phyloP scores from a whole-genome alignment of 306 rosid genomes.

The Elaeagnus macrophylla region DNA sequence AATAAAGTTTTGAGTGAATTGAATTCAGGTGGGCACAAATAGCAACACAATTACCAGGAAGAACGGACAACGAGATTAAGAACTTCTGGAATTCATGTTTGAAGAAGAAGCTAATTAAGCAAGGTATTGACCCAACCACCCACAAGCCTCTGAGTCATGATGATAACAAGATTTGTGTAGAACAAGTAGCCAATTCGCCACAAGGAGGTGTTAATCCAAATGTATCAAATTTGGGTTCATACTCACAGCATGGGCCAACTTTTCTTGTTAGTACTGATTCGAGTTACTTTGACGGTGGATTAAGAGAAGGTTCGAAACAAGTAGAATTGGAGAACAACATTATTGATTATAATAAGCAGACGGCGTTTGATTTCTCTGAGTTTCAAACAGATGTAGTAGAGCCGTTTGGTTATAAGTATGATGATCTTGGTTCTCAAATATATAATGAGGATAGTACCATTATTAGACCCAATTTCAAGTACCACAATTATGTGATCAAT shows the following conservation, averaged over 20 bases:
- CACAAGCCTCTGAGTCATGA: conserved; percentile 61
- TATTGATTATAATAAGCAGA: conserved; percentile 28
- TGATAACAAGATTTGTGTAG: conserved; percentile 32
- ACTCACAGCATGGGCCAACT: conserved; percentile 44
- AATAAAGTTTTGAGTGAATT: neutral
- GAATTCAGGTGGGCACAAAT: conserved; percentile 89
- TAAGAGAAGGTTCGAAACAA: conserved; percentile 33
- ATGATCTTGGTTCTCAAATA: conserved; percentile 8
- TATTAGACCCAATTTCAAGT: conserved; percentile 17
- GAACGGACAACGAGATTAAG: conserved; percentile 94
- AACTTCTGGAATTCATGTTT: conserved; percentile 90
- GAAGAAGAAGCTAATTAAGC: conserved; percentile 91
- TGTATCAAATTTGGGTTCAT: conserved; percentile 25
- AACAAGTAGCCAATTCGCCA: conserved; percentile 18
- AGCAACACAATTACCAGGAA: conserved; percentile 88
- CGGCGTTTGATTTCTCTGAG: conserved; percentile 46
- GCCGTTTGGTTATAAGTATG: conserved; percentile 18
- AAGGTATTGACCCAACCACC: conserved; percentile 85
- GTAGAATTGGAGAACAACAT: conserved; percentile 19
- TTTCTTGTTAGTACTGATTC: conserved; percentile 39
- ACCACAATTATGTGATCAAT: conserved; percentile 22
- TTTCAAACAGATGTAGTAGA: conserved; percentile 26
- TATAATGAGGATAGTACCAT: conserved; percentile 3
- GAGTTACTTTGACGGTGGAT: conserved; percentile 34
- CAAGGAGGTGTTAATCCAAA: conserved; percentile 16